Evolutionary conservation across 345 rosid species (phyloP).

Genomic region (Salix viminalis): DNA sequence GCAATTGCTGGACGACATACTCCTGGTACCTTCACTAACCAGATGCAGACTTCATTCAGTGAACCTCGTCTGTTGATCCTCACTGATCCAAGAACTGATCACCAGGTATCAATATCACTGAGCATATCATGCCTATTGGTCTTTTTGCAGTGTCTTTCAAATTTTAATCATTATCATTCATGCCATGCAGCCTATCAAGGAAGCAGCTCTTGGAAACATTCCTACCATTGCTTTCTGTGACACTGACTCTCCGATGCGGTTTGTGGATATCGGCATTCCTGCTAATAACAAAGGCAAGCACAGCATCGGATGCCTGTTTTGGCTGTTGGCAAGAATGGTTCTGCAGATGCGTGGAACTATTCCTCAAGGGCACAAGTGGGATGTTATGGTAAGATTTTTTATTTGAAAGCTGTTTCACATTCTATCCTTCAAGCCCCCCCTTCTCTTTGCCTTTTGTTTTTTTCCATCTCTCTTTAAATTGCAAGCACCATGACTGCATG

Average conservation of each 20-base stretch:
- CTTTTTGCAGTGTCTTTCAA: not conserved
- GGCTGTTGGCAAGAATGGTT: constrained; percentile 96
- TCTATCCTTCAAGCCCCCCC: not conserved
- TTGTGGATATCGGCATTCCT: constrained; percentile 90
- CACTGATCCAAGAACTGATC: constrained; percentile 97
- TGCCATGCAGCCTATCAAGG: constrained; percentile 82
- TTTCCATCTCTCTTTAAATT: not conserved
- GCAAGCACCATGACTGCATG: not conserved
- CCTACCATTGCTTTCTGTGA: constrained; percentile 96
- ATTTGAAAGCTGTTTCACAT: not conserved
- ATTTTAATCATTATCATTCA: not conserved
- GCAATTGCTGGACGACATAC: constrained; percentile 99
- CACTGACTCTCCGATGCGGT: constrained; percentile 92
- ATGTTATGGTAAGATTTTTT: constrained; percentile 20
- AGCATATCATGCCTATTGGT: not conserved
- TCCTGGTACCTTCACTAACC: constrained; percentile 97
- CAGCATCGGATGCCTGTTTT: constrained; percentile 89
- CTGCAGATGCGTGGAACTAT: constrained; percentile 95
- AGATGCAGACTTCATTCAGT: constrained; percentile 83
- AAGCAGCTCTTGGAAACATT: constrained; percentile 91
- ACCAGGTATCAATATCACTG: constrained; percentile 47
- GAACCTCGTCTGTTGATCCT: constrained; percentile 86
- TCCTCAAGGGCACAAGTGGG: constrained; percentile 48
- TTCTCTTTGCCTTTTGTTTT: not conserved
- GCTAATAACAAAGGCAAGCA: constrained; percentile 97